phyloP scores from a whole-genome alignment of 129 eudicot species.

The Ambrosia artemisiifolia region DNA sequence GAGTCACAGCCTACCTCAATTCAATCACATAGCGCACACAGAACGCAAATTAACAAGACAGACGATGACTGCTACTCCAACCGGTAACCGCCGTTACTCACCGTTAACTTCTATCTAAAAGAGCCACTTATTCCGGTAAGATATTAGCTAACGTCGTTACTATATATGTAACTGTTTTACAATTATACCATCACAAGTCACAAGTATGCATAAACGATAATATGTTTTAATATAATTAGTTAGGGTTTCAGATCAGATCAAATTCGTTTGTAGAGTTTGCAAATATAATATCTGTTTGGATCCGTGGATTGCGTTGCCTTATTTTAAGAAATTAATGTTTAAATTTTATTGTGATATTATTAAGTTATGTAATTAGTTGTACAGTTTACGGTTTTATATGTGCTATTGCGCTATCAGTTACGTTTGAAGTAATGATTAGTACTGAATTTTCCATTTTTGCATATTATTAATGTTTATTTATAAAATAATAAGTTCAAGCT shows the following conservation, averaged over 20 bases:
- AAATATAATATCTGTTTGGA: conserved; percentile 16
- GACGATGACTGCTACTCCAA: conserved; percentile 27
- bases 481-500: background rate
- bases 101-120: background rate
- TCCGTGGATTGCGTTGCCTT: conserved; percentile 33
- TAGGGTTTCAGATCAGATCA: conserved; percentile 20
- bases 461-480: background rate
- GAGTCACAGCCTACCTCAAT: background rate
- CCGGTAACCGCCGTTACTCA: conserved; percentile 15
- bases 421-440: background rate
- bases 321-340: background rate
- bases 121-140: conserved; percentile 14
- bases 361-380: conserved; percentile 1
- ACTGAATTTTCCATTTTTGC: background rate
- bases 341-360: conserved; percentile 8
- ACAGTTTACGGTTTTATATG: background rate
- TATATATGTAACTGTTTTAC: conserved; percentile 1
- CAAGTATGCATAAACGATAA: background rate
- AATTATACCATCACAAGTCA: conserved; percentile 3
- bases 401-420: background rate
- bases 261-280: conserved; percentile 14
- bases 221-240: background rate
- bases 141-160: conserved; percentile 2
- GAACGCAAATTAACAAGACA: conserved; percentile 13
- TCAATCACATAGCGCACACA: conserved; percentile 9